These are phyloP conservation scores for Chrysophaeum taylorii DNA, from an alignment of 352 stramenopile species.

Conservation along the genomic window DNA sequence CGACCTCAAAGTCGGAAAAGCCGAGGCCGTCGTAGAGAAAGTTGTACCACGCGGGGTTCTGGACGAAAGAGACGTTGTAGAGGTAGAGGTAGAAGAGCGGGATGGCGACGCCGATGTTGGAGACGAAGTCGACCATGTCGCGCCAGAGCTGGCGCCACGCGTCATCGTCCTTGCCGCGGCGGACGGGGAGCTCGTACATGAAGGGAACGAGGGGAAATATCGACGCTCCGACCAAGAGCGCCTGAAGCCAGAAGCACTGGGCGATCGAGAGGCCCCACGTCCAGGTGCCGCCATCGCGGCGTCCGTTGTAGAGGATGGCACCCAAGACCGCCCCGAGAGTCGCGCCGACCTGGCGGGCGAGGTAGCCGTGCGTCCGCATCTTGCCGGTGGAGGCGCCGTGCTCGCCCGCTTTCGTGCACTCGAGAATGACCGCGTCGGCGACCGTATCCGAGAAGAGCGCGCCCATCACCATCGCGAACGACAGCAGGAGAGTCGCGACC, in stretches of 20 bases:
- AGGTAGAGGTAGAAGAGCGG: not conserved
- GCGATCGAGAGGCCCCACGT: not conserved
- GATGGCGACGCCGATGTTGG: not conserved
- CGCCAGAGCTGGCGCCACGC: not conserved
- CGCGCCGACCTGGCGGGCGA: not conserved
- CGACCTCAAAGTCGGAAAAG: not conserved
- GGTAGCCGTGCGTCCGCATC: slow-evolving; percentile 6
- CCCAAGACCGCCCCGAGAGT: not conserved
- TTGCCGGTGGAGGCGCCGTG: not conserved
- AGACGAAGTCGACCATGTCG: not conserved
- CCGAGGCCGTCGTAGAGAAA: not conserved
- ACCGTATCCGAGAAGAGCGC: not conserved
- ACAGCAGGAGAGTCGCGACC: not conserved
- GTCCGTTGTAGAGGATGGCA: not conserved
- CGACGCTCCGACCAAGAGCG: not conserved
- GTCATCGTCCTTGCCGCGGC: not conserved
- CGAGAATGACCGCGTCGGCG: slow-evolving; percentile 5
- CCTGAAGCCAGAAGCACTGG: not conserved
- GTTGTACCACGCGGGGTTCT: slow-evolving; percentile 1
- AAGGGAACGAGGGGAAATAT: not conserved
- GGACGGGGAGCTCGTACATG: slow-evolving; percentile 4
- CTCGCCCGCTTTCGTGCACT: not conserved
- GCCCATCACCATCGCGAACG: not conserved
- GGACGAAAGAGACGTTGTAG: not conserved
- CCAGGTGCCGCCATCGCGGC: not conserved